Conservation (phyloP, 441 rosid genomes). For the Pelargonium hybrid region DNA sequence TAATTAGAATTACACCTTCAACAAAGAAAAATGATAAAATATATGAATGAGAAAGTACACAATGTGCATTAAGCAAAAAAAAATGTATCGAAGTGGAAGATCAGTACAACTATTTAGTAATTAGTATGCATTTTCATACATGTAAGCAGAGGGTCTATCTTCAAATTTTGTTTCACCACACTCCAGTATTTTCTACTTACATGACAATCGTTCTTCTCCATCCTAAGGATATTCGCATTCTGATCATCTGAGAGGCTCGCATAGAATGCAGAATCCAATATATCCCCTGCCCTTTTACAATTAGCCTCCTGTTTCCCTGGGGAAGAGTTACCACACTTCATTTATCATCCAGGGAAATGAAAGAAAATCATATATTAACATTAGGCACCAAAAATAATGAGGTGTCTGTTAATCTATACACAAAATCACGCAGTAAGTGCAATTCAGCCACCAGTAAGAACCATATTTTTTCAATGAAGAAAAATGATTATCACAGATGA, state of each 20-base stretch:
- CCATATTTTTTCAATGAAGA: no score
- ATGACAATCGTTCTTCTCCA: background rate
- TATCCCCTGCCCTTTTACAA: background rate
- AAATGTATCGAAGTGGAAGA: background rate
- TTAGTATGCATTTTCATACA: background rate
- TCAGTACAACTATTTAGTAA: background rate
- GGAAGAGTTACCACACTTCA: background rate
- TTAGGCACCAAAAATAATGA: background rate
- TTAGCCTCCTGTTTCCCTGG: slow-evolving; percentile 7
- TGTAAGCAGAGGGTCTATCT: background rate
- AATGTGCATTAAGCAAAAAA: background rate
- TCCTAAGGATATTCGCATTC: background rate
- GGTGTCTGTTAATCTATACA: background rate
- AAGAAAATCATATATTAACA: background rate
- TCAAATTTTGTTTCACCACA: background rate
- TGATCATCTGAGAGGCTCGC: background rate
- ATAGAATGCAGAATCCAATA: background rate
- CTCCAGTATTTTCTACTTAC: background rate
- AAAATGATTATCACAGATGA: no score
- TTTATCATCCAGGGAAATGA: background rate
- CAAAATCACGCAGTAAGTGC: no score
- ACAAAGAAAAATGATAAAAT: background rate
- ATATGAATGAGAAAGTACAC: background rate
- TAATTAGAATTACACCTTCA: no score
- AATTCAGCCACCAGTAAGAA: no score